Percentiles rank a stretch among this genome's conserved stretches.
These are phyloP conservation scores for Lentithecium fluviatile DNA, from an alignment of 495 filamentous ascomycete species.

Conservation along the genomic window DNA sequence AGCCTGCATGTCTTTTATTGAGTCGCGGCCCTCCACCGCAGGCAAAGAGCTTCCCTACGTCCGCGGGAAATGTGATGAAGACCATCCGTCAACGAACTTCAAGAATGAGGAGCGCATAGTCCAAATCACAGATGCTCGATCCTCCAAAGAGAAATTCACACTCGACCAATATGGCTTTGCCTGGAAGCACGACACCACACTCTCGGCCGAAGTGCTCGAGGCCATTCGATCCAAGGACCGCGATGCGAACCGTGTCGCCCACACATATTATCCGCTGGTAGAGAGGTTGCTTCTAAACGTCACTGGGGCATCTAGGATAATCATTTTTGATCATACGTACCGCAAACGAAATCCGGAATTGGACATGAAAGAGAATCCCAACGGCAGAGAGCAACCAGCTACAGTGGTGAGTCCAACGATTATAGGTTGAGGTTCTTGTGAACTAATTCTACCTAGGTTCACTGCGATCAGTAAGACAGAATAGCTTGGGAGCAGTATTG, in stretches of 20 bases:
- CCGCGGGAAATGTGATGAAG: too few relatives aligned
- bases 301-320: conserved; percentile 6
- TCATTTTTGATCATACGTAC: conserved; percentile 18
- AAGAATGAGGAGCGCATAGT: too few relatives aligned
- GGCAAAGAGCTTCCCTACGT: too few relatives aligned
- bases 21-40: too few relatives aligned
- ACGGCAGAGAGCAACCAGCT: conserved; percentile 21
- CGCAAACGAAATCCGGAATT: conserved; percentile 4
- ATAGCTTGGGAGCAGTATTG: not conserved
- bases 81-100: too few relatives aligned
- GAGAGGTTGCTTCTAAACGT: not conserved
- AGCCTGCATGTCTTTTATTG: too few relatives aligned
- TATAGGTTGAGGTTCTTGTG: not conserved
- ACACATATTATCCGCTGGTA: conserved; percentile 10
- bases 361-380: not conserved
- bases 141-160: not conserved
- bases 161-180: conserved; percentile 14
- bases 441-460: too few relatives aligned
- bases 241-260: not conserved
- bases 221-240: not conserved
- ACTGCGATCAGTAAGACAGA: conserved; percentile 15
- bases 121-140: conserved; percentile 8
- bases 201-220: not conserved
- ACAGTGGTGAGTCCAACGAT: conserved; percentile 5
- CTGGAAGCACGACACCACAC: conserved; percentile 3